Conservation (phyloP, 2,329 filamentous ascomycete genomes). For the Sclerotinia nivalis region DNA sequence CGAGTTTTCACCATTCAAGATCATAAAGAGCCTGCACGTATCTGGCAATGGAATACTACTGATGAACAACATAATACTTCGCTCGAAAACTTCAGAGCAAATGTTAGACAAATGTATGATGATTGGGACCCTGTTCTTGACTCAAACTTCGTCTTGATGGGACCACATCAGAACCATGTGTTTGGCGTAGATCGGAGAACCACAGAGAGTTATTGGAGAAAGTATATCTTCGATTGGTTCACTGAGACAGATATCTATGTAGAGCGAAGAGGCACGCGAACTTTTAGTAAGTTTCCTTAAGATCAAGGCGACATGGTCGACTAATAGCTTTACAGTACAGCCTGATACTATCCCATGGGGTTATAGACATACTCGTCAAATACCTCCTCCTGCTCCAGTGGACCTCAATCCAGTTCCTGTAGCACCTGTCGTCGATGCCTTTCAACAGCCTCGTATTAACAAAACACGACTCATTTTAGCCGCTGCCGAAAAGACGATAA, state of each 20-base stretch:
- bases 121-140: conserved; percentile 15
- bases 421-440: neutral
- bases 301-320: neutral
- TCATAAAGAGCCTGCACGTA: neutral
- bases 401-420: neutral
- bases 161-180: neutral
- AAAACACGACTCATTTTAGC: conserved; percentile 28
- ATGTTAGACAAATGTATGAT: conserved; percentile 7
- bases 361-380: conserved; percentile 13
- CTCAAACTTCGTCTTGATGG: conserved; percentile 5
- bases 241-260: conserved; percentile 13
- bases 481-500: conserved; percentile 25
- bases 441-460: conserved; percentile 27
- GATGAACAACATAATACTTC: conserved; percentile 2
- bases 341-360: conserved; percentile 13
- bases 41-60: conserved; percentile 17
- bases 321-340: conserved; percentile 8
- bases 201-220: conserved; percentile 24
- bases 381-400: neutral
- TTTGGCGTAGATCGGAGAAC: conserved; percentile 22
- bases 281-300: conserved; percentile 2
- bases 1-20: conserved; percentile 22
- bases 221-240: conserved; percentile 30
- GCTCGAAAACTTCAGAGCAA: neutral
- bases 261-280: neutral